These are phyloP conservation scores for Dipsacomyces acuminosporus DNA, from an alignment of 371 early-diverging fungal species.

Conservation along the genomic window DNA sequence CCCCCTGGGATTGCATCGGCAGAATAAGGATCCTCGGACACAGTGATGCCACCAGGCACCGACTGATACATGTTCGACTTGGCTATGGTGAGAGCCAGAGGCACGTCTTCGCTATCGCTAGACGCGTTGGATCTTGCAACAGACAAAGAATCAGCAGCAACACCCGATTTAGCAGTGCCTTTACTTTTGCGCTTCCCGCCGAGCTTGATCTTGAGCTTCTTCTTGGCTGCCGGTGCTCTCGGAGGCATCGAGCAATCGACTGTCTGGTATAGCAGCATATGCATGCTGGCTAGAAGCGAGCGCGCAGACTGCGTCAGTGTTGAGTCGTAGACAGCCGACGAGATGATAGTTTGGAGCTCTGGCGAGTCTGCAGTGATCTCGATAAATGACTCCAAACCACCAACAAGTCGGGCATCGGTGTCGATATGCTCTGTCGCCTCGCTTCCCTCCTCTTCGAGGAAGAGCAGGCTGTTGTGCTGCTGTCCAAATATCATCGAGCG, in stretches of 20 bases:
- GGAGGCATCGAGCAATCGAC: conserved; percentile 36
- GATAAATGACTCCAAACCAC: conserved; percentile 33
- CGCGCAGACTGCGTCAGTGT: conserved; percentile 14
- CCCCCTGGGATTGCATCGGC: conserved; percentile 6
- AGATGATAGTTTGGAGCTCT: conserved; percentile 19
- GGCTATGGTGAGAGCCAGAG: conserved; percentile 19
- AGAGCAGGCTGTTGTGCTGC: conserved; percentile 41
- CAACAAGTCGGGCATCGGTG: conserved; percentile 40
- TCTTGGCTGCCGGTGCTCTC: conserved; percentile 10
- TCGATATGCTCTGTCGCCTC: conserved; percentile 33
- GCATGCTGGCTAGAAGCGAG: conserved; percentile 15
- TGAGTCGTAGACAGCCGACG: conserved; percentile 24
- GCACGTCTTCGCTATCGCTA: conserved; percentile 42
- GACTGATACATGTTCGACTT: not conserved
- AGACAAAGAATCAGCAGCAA: too few species aligned
- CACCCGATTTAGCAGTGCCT: not conserved
- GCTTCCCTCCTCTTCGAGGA: conserved; percentile 23
- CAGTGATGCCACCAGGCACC: not conserved
- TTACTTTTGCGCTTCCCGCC: conserved; percentile 5
- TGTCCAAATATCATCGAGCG: conserved; percentile 35
- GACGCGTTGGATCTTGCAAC: conserved; percentile 9
- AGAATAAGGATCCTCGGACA: not conserved
- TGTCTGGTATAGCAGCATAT: conserved; percentile 32
- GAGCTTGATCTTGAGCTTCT: conserved; percentile 41
- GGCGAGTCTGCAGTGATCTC: conserved; percentile 22